A percentile compares a stretch with the other conserved stretches of the same genome.
Evolutionary conservation across 805 yeast genomes (phyloP).

Genomic region (Blastobotrys mokoenaii): DNA sequence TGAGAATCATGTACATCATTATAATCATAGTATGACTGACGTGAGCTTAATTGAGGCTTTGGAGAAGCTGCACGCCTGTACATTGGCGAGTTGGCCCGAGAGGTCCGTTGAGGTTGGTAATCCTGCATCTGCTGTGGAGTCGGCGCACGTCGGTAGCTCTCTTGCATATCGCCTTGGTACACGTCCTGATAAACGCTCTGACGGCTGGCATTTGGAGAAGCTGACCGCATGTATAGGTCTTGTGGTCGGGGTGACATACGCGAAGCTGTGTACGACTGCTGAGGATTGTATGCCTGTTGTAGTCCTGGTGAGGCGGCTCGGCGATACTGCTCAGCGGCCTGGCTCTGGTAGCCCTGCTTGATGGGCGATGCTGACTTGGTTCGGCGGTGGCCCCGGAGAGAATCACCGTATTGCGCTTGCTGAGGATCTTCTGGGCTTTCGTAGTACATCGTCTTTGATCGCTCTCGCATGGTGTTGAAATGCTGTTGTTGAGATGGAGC

Average conservation of each 20-base stretch:
- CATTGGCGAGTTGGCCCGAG: background rate
- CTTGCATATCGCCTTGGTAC: background rate
- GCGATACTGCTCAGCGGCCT: background rate
- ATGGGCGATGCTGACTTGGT: slow-evolving; percentile 16
- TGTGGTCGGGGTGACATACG: slow-evolving; percentile 4
- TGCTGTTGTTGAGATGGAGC: slow-evolving; percentile 15
- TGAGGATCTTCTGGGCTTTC: slow-evolving; percentile 5
- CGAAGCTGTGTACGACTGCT: background rate
- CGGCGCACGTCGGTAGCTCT: slow-evolving; percentile 6
- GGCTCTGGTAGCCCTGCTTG: slow-evolving; percentile 12
- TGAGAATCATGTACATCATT: background rate
- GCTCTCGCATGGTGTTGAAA: slow-evolving; percentile 8
- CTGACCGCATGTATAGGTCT: slow-evolving; percentile 9
- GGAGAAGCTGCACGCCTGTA: slow-evolving; percentile 2
- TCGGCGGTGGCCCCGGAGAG: slow-evolving; percentile 10
- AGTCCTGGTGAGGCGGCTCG: slow-evolving; percentile 7
- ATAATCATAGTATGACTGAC: background rate
- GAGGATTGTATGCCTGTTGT: slow-evolving; percentile 5
- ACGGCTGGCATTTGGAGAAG: slow-evolving; percentile 11
- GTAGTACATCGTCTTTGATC: slow-evolving; percentile 13
- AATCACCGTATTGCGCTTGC: slow-evolving; percentile 4
- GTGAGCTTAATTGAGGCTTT: background rate
- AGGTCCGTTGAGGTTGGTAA: slow-evolving; percentile 4
- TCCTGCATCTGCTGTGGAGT: slow-evolving; percentile 6
- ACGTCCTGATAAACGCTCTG: background rate